These are phyloP conservation scores for Jaenimonas drosophilae DNA, from an alignment of 208 protist species.

Conservation along the genomic window DNA sequence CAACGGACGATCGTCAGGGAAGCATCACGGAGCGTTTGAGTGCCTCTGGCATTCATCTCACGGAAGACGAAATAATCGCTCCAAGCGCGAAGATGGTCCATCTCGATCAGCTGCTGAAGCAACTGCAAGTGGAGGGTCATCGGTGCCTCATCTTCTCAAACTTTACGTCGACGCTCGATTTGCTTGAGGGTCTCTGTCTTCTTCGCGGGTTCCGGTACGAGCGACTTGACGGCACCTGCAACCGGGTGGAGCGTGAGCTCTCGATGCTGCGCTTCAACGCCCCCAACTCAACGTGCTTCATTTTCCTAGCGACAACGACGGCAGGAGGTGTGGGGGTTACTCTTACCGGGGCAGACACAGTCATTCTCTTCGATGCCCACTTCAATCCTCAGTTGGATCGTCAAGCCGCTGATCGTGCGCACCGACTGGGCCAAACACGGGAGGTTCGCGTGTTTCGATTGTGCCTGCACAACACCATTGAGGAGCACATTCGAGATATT, in stretches of 20 bases:
- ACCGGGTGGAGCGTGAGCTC: conserved; percentile 81
- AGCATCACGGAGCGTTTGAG: conserved; percentile 29
- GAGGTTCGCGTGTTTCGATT: conserved; percentile 94
- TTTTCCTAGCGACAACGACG: conserved; percentile 96
- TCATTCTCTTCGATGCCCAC: conserved; percentile 95
- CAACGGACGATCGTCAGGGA: neutral
- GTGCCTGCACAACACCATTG: conserved; percentile 89
- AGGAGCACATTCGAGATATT: conserved; percentile 92
- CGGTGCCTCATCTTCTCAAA: conserved; percentile 89
- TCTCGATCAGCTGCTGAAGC: conserved; percentile 82
- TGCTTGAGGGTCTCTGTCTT: conserved; percentile 72
- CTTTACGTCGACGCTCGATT: conserved; percentile 80
- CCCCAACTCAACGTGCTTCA: conserved; percentile 77
- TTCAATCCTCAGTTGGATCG: conserved; percentile 98
- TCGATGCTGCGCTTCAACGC: conserved; percentile 93
- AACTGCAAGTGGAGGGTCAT: conserved; percentile 68
- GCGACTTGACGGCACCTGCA: conserved; percentile 70
- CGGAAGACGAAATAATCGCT: conserved; percentile 47
- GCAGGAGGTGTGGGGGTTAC: conserved; percentile 98
- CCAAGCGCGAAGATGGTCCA: conserved; percentile 91
- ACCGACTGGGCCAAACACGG: conserved; percentile 94
- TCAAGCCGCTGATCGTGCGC: conserved; percentile 92
- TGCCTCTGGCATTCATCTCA: conserved; percentile 42
- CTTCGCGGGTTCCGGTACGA: conserved; percentile 72
- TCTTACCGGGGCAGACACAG: conserved; percentile 92